Conservation (phyloP, 2,329 filamentous ascomycete genomes). For the Curvularia sp. region DNA sequence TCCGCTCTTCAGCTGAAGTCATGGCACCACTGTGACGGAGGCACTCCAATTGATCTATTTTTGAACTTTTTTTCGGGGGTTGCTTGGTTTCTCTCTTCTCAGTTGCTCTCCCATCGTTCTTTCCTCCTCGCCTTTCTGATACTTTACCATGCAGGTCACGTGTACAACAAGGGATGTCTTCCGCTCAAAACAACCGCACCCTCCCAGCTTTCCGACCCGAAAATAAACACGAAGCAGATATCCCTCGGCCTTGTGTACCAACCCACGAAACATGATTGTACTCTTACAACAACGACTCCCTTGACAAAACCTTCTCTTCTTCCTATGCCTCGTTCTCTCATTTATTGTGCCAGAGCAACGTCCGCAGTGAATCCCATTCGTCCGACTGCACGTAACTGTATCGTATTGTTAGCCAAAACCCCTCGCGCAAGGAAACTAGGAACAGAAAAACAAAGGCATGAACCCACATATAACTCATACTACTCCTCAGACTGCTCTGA, state of each 20-base stretch:
- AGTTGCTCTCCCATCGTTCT: background rate
- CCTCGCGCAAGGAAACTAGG: background rate
- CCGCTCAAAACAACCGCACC: background rate
- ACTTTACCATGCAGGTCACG: background rate
- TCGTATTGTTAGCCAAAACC: constrained; percentile 25
- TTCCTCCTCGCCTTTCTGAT: background rate
- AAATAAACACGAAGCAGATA: background rate
- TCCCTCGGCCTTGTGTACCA: background rate
- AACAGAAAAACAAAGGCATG: background rate
- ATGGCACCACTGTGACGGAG: background rate
- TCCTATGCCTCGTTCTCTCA: constrained; percentile 29
- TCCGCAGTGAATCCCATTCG: constrained; percentile 85
- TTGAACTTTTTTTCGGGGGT: background rate
- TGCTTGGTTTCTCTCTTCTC: background rate
- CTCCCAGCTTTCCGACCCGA: background rate
- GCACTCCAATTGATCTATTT: background rate
- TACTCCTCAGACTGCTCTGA: constrained; percentile 88
- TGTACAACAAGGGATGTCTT: background rate
- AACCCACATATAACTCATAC: constrained; percentile 95
- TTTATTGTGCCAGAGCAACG: constrained; percentile 84
- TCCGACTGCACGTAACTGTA: constrained; percentile 78
- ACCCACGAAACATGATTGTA: background rate
- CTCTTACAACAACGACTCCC: background rate
- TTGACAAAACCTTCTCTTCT: background rate
- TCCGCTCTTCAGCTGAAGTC: background rate